These are phyloP conservation scores for Tephrocybe sp. DNA, from an alignment of 768 basidiomycete species.

Conservation along the genomic window DNA sequence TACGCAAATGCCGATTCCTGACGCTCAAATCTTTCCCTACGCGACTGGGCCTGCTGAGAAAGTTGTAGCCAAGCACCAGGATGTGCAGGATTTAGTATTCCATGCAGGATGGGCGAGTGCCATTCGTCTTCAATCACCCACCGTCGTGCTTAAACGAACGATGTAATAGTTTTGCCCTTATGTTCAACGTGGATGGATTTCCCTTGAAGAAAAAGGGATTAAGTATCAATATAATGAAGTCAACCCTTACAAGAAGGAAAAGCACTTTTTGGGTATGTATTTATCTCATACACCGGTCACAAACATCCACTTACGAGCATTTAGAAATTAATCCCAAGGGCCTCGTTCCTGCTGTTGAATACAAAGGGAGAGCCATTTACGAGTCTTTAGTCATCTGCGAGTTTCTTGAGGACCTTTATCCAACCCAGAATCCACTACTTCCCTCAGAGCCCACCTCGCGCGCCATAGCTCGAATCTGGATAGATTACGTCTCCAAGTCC, in stretches of 20 bases:
- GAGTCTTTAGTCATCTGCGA: slow-evolving; percentile 65
- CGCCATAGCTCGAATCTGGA: slow-evolving; percentile 53
- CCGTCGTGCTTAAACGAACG: slow-evolving; percentile 6
- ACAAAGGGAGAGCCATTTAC: slow-evolving; percentile 58
- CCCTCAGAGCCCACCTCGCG: slow-evolving; percentile 49
- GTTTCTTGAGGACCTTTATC: slow-evolving; percentile 64
- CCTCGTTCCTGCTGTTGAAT: slow-evolving; percentile 54
- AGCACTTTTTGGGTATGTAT: slow-evolving; percentile 46
- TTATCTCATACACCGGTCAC: background rate
- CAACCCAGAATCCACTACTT: slow-evolving; percentile 43
- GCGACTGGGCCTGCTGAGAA: slow-evolving; percentile 55
- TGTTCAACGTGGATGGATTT: slow-evolving; percentile 63
- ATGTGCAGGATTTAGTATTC: slow-evolving; percentile 53
- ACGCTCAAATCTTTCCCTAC: slow-evolving; percentile 51
- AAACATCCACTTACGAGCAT: slow-evolving; percentile 4
- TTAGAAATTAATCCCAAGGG: slow-evolving; percentile 65
- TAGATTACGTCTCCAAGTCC: slow-evolving; percentile 52
- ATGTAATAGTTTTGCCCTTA: slow-evolving; percentile 51
- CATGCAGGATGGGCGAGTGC: slow-evolving; percentile 55
- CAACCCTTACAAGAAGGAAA: slow-evolving; percentile 69
- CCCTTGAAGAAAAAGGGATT: slow-evolving; percentile 62
- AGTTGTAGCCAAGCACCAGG: slow-evolving; percentile 50
- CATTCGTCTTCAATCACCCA: background rate
- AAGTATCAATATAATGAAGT: slow-evolving; percentile 68
- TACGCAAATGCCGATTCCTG: slow-evolving; percentile 37